Evolutionary conservation across 441 rosid genomes (phyloP).

Genomic region (Gossypium davidsonii): DNA sequence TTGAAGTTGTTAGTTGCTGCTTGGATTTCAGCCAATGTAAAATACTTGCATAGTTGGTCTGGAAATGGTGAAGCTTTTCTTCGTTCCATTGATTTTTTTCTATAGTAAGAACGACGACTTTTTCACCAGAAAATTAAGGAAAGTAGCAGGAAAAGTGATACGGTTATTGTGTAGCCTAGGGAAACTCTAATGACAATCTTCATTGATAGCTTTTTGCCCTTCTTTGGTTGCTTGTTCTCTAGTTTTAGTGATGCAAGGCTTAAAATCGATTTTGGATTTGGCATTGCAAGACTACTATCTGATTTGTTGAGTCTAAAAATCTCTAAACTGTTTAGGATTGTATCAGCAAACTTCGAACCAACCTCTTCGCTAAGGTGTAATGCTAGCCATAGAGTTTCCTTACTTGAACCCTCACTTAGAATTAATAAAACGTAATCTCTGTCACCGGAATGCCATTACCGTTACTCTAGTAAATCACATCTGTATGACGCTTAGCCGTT

Average conservation of each 20-base stretch:
- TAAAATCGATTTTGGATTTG: neutral
- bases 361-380: neutral
- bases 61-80: neutral
- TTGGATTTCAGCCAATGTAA: neutral
- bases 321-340: slow-evolving; percentile 32
- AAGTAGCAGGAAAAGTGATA: neutral
- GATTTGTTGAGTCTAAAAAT: slow-evolving; percentile 23
- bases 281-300: slow-evolving; percentile 13
- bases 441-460: slow-evolving; percentile 21
- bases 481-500: neutral
- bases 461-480: slow-evolving; percentile 17
- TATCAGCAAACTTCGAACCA: neutral
- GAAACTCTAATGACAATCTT: neutral
- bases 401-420: neutral
- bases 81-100: neutral
- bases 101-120: neutral
- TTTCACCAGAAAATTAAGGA: neutral
- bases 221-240: neutral
- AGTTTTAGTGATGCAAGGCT: neutral
- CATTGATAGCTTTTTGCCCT: neutral
- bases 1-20: slow-evolving; percentile 43
- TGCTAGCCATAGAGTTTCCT: slow-evolving; percentile 6
- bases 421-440: slow-evolving; percentile 18
- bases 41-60: neutral
- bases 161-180: no score